Percentiles rank a stretch among this genome's conserved stretches.
Conservation (phyloP, 1,284 basidiomycete species). For the Austroboletus novae-zelandiae region DNA sequence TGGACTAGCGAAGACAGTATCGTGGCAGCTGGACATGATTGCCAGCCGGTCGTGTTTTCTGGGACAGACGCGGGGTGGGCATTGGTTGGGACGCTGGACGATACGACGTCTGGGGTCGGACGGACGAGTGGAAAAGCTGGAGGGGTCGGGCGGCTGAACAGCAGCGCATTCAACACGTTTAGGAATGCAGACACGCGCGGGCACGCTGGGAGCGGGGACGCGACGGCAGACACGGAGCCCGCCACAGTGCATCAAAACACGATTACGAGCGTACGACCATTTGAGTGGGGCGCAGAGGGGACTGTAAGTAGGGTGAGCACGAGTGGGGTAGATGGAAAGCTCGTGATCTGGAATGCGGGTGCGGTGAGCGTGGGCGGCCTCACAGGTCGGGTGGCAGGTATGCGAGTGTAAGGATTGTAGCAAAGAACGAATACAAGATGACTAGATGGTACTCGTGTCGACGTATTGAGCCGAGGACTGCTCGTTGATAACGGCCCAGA, state of each 20-base stretch:
- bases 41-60: constrained; percentile 88
- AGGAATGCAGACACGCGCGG: constrained; percentile 90
- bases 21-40: constrained; percentile 96
- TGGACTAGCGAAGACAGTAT: constrained; percentile 83
- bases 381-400: constrained; percentile 46
- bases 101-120: constrained; percentile 49
- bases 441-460: constrained; percentile 22
- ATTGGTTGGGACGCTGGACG: constrained; percentile 80
- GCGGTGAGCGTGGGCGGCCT: constrained; percentile 44
- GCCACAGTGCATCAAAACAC: constrained; percentile 97
- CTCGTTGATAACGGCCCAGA: constrained; percentile 93
- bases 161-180: constrained; percentile 95
- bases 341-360: constrained; percentile 88
- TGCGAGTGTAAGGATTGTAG: constrained; percentile 40
- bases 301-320: constrained; percentile 81
- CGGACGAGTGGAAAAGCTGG: constrained; percentile 46
- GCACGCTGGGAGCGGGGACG: constrained; percentile 42
- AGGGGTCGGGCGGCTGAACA: constrained; percentile 83
- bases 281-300: constrained; percentile 59
- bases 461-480: constrained; percentile 51
- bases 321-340: constrained; percentile 91
- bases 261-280: constrained; percentile 87
- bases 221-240: constrained; percentile 65
- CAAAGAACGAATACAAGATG: neutral
- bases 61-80: constrained; percentile 76